Evolutionary conservation across 2,329 filamentous ascomycete genomes (phyloP).

Genomic region (Leptodontidium sp.): DNA sequence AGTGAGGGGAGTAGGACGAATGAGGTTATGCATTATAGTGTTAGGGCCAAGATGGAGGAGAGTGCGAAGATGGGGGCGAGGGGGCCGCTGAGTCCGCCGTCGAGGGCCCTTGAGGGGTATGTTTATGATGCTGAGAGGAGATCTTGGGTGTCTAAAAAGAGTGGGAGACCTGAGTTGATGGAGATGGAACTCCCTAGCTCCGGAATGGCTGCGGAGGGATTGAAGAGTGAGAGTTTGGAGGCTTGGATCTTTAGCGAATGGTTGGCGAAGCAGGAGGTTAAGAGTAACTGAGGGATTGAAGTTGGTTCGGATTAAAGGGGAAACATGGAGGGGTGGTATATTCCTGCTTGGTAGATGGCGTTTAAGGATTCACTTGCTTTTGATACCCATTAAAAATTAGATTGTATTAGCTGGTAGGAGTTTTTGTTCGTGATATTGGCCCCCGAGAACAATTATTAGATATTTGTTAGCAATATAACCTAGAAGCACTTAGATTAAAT

Average conservation of each 20-base stretch:
- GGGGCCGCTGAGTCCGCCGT: not conserved
- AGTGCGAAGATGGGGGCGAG: not conserved
- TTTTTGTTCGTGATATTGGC: not conserved
- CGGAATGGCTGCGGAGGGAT: not conserved
- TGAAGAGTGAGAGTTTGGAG: slow-evolving; percentile 11
- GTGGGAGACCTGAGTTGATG: slow-evolving; percentile 7
- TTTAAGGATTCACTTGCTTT: not conserved
- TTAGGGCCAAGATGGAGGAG: slow-evolving; percentile 14
- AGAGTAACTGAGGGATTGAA: not conserved
- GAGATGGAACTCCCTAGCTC: not conserved
- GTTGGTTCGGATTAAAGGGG: too few relatives aligned
- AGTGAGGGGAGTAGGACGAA: not conserved
- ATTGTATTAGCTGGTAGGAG: not conserved
- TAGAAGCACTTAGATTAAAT: too few relatives aligned
- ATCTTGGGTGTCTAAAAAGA: slow-evolving; percentile 3
- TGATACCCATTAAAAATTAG: not conserved
- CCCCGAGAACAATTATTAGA: not conserved
- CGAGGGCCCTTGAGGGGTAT: slow-evolving; percentile 5
- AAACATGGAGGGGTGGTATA: too few relatives aligned
- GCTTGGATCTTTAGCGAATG: slow-evolving; percentile 16
- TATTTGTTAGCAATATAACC: not conserved
- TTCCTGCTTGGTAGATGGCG: not conserved
- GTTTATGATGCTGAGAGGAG: slow-evolving; percentile 2
- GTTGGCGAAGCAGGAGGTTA: slow-evolving; percentile 10
- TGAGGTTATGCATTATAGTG: slow-evolving; percentile 13